Base-by-base conservation (phyloP, 2,329 filamentous ascomycete species). In the Thyridium curvatum region DNA sequence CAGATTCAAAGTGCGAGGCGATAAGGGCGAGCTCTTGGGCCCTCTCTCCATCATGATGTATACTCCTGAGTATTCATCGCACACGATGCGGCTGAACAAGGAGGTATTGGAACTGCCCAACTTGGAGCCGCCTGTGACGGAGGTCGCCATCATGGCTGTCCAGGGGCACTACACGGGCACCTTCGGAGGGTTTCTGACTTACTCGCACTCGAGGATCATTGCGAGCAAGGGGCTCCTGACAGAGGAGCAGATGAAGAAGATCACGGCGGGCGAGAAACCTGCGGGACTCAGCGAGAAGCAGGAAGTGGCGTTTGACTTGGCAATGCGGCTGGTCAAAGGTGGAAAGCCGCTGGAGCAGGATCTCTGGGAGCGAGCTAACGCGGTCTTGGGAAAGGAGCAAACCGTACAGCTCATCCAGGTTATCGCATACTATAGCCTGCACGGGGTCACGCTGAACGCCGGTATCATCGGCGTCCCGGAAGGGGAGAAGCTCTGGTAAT, bases 161-260 rank as follows among this genome's bases (percentile, higher is more conserved):
- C 35, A 37, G 17, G 35, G 35, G 13, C 35, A 37, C 18, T 37
- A 37, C 35, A 37, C 35, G 13, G 35, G 35, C 13, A 26, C 35
- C 5, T 37, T 37, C 26, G 35, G 35, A 29, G 35, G 35, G 10
- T 37, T 37, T n/a, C 15, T 37, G 8, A 37, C 10, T 12, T 37
- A 37, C 18, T 37, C 35, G 21, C 35, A 37, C 18, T 37, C 35
- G 17, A 37, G 35, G 17, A 37, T 37, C 35, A 37, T 21, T 14
- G 35, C 21, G 14, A 37, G 35, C 35, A 37, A 37, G 18, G 29
- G 29, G 12, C 18, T 37, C 8, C n/a, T 37, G 35, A 37, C 21
- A 5, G 35, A 37, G 35, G 35, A 37, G 26, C 35, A 37, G 17
- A 37, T 37, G 35, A 37, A 29, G 35, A 37, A 37, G 26, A 37